Base-by-base conservation (phyloP, 2,329 filamentous ascomycete genomes). In the Botrytis byssoidea region DNA sequence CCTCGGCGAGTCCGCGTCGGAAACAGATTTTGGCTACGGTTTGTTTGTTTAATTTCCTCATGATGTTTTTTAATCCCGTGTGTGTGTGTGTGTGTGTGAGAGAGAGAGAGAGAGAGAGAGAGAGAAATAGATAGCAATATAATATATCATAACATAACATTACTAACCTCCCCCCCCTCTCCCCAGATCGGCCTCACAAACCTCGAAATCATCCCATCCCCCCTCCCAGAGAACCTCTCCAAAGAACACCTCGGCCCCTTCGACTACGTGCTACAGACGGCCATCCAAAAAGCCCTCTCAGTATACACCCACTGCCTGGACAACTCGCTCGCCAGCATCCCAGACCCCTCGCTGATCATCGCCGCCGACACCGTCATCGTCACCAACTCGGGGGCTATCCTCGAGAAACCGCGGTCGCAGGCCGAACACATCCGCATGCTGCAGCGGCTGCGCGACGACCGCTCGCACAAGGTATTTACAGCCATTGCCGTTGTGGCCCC, bases 341-440 rank as follows among this genome's bases (percentile, higher is more conserved):
- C 67, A 61, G 96, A 98, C 77, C 94, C 94, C 0, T 91, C 90
- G 10, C 86, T 98, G 25, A 93, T 98, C 74, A 91, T 98, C 74
- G 91, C 94, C 0, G 95, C 95, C 51, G 95, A 98, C 82, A 98
- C 96, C 0, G 87, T 99, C 73, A 93, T 99, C 75, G 92, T 96
- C 22, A 91, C 90, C 16, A 87, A 89, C 18, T 85, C 88, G 59
- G 95, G 95, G 0, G 86, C 88, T 70, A 93, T 99, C 71, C 85
- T 99, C 4, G 96, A 99, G 86, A 99, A 99, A 85, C 96, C 96
- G 18, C 87, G 91, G 71, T 93, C 86, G 75, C 93, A 95, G 83
- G 88, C 88, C 9, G 91, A 97, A 60, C 96, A 99, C 83, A 85
- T 95, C 63, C 85, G 88, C 44, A 98, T 97, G 93, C 85, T 99